These are phyloP conservation scores for Salix purpurea DNA, from an alignment of 345 rosid genomes.

Conservation along the genomic window DNA sequence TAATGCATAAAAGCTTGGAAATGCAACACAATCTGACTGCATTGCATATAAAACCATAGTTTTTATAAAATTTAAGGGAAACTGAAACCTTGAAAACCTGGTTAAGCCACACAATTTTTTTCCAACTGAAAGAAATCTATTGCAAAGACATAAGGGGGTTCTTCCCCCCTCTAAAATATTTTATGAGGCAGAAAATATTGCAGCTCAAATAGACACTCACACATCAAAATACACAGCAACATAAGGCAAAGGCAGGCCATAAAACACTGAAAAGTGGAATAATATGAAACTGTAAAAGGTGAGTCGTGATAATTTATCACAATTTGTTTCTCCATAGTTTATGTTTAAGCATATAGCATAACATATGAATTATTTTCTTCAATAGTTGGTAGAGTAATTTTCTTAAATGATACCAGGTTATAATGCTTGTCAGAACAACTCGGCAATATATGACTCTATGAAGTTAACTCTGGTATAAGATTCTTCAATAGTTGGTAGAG, in stretches of 20 bases:
- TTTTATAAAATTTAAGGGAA: background rate
- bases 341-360: background rate
- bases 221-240: background rate
- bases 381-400: background rate
- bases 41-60: background rate
- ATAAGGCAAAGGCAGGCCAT: background rate
- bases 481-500: no score
- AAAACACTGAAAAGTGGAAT: background rate
- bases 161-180: no score
- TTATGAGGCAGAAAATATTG: no score
- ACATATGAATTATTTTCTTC: background rate
- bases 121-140: background rate
- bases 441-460: background rate
- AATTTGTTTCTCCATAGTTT: background rate
- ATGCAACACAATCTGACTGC: background rate
- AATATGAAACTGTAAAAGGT: no score
- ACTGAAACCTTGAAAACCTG: background rate
- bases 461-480: background rate
- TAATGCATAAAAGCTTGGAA: conserved; percentile 1
- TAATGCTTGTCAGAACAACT: background rate
- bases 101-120: background rate
- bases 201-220: background rate
- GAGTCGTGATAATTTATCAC: background rate
- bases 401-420: background rate
- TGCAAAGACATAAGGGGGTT: background rate